phyloP scores from a whole-genome alignment of 169 alveolate species.

The Eimeria acervulina region DNA sequence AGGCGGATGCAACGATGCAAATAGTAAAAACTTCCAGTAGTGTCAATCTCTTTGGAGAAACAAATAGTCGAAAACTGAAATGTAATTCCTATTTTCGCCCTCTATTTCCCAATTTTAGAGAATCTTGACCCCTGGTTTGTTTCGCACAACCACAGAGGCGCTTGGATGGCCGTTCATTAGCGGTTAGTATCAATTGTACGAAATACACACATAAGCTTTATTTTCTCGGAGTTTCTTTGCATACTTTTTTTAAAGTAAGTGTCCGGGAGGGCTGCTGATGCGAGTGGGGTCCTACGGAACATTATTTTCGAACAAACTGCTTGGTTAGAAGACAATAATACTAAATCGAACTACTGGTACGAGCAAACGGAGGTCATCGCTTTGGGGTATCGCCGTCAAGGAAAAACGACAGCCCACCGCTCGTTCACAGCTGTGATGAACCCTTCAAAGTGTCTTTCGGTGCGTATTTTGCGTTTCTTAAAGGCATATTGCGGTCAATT shows the following conservation, averaged over 20 bases:
- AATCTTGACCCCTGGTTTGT: neutral
- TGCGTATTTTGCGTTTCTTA: neutral
- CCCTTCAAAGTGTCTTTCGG: no score
- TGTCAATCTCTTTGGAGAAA: neutral
- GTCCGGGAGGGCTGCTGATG: neutral
- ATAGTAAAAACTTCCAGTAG: neutral
- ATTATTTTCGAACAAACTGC: no score
- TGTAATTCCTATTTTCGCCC: neutral
- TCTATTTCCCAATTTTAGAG: neutral
- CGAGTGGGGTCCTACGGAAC: neutral
- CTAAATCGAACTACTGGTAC: no score
- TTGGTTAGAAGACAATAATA: no score
- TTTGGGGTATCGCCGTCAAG: no score
- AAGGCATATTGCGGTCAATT: neutral
- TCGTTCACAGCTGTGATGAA: neutral
- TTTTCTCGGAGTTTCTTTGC: no score
- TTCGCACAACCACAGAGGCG: neutral
- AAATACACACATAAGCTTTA: no score
- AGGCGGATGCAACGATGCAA: neutral
- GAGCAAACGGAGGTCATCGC: no score
- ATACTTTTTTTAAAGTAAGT: no score
- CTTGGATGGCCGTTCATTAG: neutral
- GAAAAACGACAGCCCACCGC: no score
- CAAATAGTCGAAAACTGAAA: neutral
- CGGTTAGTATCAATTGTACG: no score